phyloP scores from a whole-genome alignment of 202 grass and related monocot species.

The Musa balbisiana region DNA sequence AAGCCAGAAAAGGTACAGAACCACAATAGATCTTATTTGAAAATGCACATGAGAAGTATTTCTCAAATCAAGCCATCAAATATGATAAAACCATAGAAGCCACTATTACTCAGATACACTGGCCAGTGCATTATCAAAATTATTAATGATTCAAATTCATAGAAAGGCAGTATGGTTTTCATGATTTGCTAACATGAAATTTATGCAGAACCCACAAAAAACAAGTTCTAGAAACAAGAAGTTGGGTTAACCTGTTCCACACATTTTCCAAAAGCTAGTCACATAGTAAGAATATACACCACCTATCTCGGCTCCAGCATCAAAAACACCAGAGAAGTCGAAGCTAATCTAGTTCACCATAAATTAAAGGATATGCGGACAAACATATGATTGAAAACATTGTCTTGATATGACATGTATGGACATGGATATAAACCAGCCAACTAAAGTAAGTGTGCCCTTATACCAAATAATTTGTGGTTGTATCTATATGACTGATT shows the following conservation, averaged over 20 bases:
- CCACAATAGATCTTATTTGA: constrained; percentile 6
- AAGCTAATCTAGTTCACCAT: no score
- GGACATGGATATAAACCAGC: no score
- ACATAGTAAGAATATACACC: neutral
- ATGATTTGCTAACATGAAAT: neutral
- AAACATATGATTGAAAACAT: no score
- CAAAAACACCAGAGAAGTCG: no score
- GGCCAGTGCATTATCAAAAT: neutral
- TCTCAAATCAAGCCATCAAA: neutral
- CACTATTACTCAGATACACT: neutral
- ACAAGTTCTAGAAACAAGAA: neutral
- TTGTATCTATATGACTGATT: no score
- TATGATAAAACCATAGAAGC: neutral
- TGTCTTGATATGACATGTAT: no score
- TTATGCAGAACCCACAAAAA: neutral
- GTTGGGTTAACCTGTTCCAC: neutral
- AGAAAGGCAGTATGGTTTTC: neutral
- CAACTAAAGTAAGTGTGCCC: no score
- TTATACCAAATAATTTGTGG: no score
- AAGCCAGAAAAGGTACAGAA: neutral
- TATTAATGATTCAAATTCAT: neutral
- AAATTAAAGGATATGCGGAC: no score
- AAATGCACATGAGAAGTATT: neutral
- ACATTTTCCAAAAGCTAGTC: neutral
- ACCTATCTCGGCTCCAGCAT: no score